Conservation (phyloP, 73 alveolate species). For the Paramecium tetraurelia region DNA sequence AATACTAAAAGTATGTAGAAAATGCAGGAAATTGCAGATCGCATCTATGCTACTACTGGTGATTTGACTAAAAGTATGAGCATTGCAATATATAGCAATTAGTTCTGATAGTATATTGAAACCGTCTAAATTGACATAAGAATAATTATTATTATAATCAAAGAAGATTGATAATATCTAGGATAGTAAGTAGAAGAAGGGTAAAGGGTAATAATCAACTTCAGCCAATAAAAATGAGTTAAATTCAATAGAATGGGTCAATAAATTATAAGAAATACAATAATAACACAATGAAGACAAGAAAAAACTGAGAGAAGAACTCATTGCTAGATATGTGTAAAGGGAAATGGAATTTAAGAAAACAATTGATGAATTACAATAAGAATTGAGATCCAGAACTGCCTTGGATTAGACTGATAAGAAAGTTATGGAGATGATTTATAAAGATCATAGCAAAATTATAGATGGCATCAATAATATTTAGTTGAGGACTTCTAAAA, state of each 20-base stretch:
- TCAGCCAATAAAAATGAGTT: constrained; percentile 29
- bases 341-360: constrained; percentile 82
- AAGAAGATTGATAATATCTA: not conserved
- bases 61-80: constrained; percentile 52
- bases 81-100: not conserved
- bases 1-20: constrained; percentile 54
- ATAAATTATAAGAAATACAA: constrained; percentile 61
- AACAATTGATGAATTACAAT: constrained; percentile 76
- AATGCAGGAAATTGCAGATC: constrained; percentile 60
- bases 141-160: not conserved
- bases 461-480: constrained; percentile 51
- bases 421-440: constrained; percentile 40
- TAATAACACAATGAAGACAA: constrained; percentile 55
- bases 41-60: constrained; percentile 40
- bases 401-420: constrained; percentile 57
- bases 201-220: not conserved
- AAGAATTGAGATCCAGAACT: constrained; percentile 56
- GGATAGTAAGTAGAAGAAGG: constrained; percentile 36
- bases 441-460: constrained; percentile 53
- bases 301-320: constrained; percentile 57
- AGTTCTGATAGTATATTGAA: constrained; percentile 31
- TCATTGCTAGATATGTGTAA: constrained; percentile 73
- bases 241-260: constrained; percentile 72
- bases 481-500: constrained; percentile 52
- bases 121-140: constrained; percentile 43